Percentiles rank a stretch among this genome's conserved stretches.
phyloP scores from a whole-genome alignment of 768 basidiomycete genomes.

The Russula compacta region DNA sequence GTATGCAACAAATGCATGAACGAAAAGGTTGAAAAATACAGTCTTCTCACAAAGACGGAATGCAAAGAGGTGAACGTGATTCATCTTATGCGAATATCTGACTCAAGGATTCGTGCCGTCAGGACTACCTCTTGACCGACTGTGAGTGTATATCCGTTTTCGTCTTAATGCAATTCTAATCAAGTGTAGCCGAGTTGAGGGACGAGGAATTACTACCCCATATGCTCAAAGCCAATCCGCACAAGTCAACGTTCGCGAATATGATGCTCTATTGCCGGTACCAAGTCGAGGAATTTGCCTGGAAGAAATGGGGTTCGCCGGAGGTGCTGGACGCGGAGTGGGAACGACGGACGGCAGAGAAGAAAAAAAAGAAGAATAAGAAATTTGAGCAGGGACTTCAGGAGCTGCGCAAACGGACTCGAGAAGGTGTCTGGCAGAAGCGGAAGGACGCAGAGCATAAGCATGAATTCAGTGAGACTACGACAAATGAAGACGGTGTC shows the following conservation, averaged over 20 bases:
- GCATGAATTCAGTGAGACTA: constrained; percentile 66
- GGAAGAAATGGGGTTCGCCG: constrained; percentile 95
- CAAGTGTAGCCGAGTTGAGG: constrained; percentile 70
- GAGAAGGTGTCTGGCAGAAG: constrained; percentile 84
- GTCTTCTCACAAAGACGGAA: constrained; percentile 94
- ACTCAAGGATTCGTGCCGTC: neutral
- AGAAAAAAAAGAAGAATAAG: constrained; percentile 83
- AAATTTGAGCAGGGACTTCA: constrained; percentile 89
- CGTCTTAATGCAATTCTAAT: neutral
- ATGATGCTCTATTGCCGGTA: constrained; percentile 97
- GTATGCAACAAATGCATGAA: constrained; percentile 92
- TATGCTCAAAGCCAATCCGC: constrained; percentile 87
- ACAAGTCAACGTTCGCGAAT: constrained; percentile 91
- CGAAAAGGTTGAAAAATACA: constrained; percentile 84
- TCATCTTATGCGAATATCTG: neutral
- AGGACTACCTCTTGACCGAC: constrained; percentile 95
- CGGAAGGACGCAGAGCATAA: constrained; percentile 82
- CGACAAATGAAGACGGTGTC: constrained; percentile 43
- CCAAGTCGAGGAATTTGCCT: constrained; percentile 95
- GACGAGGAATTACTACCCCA: constrained; percentile 92
- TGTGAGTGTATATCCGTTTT: constrained; percentile 37
- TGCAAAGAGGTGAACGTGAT: constrained; percentile 71
- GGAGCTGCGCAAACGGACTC: constrained; percentile 76
- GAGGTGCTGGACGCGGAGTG: constrained; percentile 88
- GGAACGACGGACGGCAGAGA: constrained; percentile 65